phyloP scores from a whole-genome alignment of 2,329 filamentous ascomycete species.

The Pyricularia pennisetigena region DNA sequence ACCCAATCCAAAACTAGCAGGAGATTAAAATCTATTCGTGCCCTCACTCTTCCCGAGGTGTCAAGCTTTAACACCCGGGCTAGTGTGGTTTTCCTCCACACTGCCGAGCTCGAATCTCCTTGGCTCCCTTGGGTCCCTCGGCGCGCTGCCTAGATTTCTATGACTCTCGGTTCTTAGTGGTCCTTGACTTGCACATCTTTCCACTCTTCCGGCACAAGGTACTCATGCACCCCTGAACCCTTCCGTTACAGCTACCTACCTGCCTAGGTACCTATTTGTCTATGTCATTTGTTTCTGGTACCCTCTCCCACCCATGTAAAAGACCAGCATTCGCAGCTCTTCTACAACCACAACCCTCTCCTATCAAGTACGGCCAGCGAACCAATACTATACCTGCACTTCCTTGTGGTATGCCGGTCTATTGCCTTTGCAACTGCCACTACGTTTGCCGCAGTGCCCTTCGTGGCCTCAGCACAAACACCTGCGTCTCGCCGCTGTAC shows the following conservation, averaged over 20 bases:
- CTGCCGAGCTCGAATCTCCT: not conserved
- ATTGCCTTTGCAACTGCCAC: constrained; percentile 78
- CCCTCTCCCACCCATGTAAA: not conserved
- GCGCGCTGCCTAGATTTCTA: not conserved
- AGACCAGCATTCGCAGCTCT: not conserved
- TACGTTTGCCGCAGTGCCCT: constrained; percentile 89
- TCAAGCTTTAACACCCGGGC: not conserved
- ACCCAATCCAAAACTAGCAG: not conserved
- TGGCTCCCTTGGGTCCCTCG: not conserved
- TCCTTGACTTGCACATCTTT: not conserved
- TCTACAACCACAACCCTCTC: not conserved
- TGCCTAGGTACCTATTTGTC: not conserved
- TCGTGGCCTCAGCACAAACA: constrained; percentile 75
- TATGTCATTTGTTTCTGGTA: not conserved
- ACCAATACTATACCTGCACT: not conserved
- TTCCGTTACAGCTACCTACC: not conserved
- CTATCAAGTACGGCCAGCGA: not conserved
- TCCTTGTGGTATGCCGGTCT: constrained; percentile 62
- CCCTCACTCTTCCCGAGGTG: not conserved
- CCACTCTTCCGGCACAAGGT: not conserved
- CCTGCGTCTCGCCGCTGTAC: constrained; percentile 67
- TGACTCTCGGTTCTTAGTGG: not conserved
- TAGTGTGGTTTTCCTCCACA: not conserved
- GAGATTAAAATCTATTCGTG: not conserved
- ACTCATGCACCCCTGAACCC: not conserved